Percentiles rank a stretch among this genome's conserved stretches.
These are phyloP conservation scores for Solanum medicagineum DNA, from an alignment of 257 asterid genomes.

Conservation along the genomic window DNA sequence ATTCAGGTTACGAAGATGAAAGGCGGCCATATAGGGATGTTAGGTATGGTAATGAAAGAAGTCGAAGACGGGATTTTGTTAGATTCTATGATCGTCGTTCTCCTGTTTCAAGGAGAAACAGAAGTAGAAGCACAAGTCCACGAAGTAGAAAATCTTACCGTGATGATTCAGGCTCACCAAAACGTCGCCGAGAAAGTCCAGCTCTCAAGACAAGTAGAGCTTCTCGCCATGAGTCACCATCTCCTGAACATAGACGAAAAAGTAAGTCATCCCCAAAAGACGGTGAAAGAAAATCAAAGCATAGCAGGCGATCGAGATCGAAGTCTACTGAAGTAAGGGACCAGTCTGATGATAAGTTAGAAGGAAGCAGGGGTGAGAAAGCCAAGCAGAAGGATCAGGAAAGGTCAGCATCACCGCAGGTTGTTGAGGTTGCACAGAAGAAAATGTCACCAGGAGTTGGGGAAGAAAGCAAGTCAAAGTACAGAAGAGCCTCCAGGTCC, in stretches of 20 bases:
- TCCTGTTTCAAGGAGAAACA: slow-evolving; percentile 55
- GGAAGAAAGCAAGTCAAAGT: slow-evolving; percentile 49
- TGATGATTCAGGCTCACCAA: slow-evolving; percentile 56
- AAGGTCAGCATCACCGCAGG: slow-evolving; percentile 50
- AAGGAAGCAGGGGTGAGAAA: slow-evolving; percentile 33
- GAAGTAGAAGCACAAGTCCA: slow-evolving; percentile 76
- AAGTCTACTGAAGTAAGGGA: slow-evolving; percentile 53
- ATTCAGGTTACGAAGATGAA: slow-evolving; percentile 58
- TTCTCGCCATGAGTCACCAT: slow-evolving; percentile 46
- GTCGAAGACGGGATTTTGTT: slow-evolving; percentile 41
- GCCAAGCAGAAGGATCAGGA: slow-evolving; percentile 36
- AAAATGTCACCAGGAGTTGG: slow-evolving; percentile 29
- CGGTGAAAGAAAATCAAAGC: slow-evolving; percentile 44
- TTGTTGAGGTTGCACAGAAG: slow-evolving; percentile 20
- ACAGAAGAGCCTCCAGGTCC: slow-evolving; percentile 45
- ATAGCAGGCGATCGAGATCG: slow-evolving; percentile 63
- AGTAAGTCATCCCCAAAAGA: slow-evolving; percentile 55
- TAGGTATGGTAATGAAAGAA: slow-evolving; percentile 49
- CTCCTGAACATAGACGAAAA: slow-evolving; percentile 51
- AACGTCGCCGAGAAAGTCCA: slow-evolving; percentile 39
- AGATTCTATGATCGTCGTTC: slow-evolving; percentile 43
- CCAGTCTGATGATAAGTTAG: slow-evolving; percentile 40
- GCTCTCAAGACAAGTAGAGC: slow-evolving; percentile 37
- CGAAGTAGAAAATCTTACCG: slow-evolving; percentile 41
- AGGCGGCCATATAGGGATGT: slow-evolving; percentile 57